Evolutionary conservation across 129 eudicot species (phyloP), one percentile per base, ranked within the genome.

Genomic region (Deinandra increscens): DNA sequence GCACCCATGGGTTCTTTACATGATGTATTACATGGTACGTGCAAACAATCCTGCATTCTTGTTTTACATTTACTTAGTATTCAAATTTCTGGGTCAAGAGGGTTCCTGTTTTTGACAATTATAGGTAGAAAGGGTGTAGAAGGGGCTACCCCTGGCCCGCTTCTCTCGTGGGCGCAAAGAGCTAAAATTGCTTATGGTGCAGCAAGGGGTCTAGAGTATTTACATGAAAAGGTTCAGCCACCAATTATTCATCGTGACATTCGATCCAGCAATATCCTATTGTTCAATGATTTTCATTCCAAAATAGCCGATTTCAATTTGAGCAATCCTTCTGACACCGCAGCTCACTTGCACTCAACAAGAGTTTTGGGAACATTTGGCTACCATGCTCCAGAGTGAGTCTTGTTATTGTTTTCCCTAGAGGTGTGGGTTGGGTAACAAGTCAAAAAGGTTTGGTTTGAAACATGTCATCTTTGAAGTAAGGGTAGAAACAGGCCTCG

Each of bases 321-420:
- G 78, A 81, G 88, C 18, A 86, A 75, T 69, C 89, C 81, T 33
- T 84, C 93, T 1, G 93, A 86, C 64, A 83, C 89, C 31, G 84
- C 93, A n/a, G 93, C 93, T 73, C 89, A 86, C 19, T 61, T 86
- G 72, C 93, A 86, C 51, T 86, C 93, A 8, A 86, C 93, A 44
- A 73, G 93, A 73, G 93, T 86, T 58, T 64, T 86, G 31, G 92
- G 92, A 45, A 86, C 92, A 33, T 86, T 86, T 60, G 92, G 92
- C 64, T 86, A 86, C 71, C 93, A 86, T 81, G 93, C 93, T 45
- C 89, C 93, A 33, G 93, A 86, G 93, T 86, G 64, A 49, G 92
- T 58, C 65, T 26, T 72, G 26, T 41, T 70, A 17, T 23, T 4
- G 67, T 31, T 60, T 71, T 44, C 9, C 33, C 54, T 26, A 59